These are phyloP conservation scores for Cyclostephanos invisitatus DNA, from an alignment of 108 stramenopile species.

Conservation along the genomic window DNA sequence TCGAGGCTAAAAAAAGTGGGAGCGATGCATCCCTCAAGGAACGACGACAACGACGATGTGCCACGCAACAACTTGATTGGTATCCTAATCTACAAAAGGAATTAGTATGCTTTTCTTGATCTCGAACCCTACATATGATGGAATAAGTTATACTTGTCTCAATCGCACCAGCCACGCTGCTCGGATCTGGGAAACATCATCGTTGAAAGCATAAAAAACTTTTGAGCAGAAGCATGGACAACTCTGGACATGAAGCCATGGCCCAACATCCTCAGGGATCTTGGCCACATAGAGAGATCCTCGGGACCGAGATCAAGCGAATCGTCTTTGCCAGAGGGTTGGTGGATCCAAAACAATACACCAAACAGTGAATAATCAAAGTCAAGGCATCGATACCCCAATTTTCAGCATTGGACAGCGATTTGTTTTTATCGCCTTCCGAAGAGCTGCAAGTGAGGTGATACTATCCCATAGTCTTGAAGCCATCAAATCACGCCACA, in stretches of 20 bases:
- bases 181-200: background rate
- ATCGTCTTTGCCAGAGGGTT: background rate
- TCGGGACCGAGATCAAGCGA: background rate
- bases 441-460: constrained; percentile 1
- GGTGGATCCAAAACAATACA: constrained; percentile 1
- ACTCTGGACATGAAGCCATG: background rate
- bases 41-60: too few relatives aligned
- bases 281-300: constrained; percentile 2
- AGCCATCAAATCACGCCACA: background rate
- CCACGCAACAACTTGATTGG: background rate
- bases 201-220: background rate
- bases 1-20: background rate
- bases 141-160: too few relatives aligned
- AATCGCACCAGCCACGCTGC: too few relatives aligned
- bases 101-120: too few relatives aligned
- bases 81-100: too few relatives aligned
- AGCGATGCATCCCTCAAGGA: background rate
- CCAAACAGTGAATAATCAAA: background rate
- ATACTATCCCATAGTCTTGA: background rate
- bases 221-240: background rate
- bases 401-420: too few relatives aligned
- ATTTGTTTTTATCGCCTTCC: background rate
- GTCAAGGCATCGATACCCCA: background rate
- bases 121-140: too few relatives aligned
- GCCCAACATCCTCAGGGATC: background rate